Conservation (phyloP, 371 early-diverging fungal species). For the Mortierella sp. region DNA sequence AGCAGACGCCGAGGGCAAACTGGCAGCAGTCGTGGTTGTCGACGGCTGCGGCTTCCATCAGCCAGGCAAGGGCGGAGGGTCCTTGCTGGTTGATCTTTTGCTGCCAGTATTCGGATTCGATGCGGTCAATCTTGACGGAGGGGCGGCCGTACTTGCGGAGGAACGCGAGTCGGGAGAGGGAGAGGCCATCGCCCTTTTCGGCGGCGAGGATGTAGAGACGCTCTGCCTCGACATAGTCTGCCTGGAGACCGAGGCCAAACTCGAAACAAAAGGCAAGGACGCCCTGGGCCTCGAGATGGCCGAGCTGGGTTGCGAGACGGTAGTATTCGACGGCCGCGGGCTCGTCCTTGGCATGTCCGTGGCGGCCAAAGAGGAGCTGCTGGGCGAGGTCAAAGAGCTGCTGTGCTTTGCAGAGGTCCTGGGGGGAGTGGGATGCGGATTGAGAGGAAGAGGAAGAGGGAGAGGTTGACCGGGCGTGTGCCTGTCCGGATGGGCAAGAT, state of each 20-base stretch:
- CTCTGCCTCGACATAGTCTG: slow-evolving; percentile 73
- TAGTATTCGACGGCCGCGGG: slow-evolving; percentile 62
- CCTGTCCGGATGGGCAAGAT: background rate
- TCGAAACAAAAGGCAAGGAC: slow-evolving; percentile 82
- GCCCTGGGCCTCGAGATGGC: slow-evolving; percentile 64
- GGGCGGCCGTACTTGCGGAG: slow-evolving; percentile 85
- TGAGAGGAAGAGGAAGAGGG: slow-evolving; percentile 11
- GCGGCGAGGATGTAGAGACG: slow-evolving; percentile 73
- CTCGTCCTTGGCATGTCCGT: slow-evolving; percentile 59
- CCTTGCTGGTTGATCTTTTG: slow-evolving; percentile 60
- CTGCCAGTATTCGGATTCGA: slow-evolving; percentile 77
- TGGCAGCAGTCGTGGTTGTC: slow-evolving; percentile 61
- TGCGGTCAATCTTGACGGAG: slow-evolving; percentile 77
- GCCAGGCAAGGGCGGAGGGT: slow-evolving; percentile 64
- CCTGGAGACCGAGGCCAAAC: slow-evolving; percentile 76
- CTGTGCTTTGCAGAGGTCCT: slow-evolving; percentile 36
- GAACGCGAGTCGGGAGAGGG: slow-evolving; percentile 76
- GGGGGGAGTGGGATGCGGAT: slow-evolving; percentile 18
- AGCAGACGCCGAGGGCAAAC: slow-evolving; percentile 82
- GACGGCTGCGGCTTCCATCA: slow-evolving; percentile 67
- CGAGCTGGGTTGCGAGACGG: slow-evolving; percentile 59
- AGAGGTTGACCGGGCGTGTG: slow-evolving; percentile 11
- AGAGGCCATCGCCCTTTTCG: slow-evolving; percentile 67
- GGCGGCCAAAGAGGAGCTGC: slow-evolving; percentile 71
- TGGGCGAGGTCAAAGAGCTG: slow-evolving; percentile 63